Base-by-base conservation (phyloP, 257 asterid species). In the Solanum virginianum region DNA sequence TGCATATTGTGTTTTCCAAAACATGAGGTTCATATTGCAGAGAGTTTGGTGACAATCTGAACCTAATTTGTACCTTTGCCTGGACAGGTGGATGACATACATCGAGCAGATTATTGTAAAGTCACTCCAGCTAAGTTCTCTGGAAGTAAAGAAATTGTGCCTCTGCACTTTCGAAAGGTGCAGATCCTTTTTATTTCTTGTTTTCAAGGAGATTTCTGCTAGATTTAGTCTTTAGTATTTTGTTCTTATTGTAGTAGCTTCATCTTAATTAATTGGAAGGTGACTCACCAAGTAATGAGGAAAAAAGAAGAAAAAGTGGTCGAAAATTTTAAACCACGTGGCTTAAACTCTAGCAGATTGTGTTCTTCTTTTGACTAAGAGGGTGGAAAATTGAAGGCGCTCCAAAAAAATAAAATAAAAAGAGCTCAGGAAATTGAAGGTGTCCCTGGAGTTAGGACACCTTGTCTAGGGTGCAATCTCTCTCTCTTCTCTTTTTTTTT, bases 121-220 rank as follows among this genome's bases (percentile, higher is more conserved):
- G 90, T 96, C 82, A 96, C 96, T 83, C 99, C 99, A 56, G 97
- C 98, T 83, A 96, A 96, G 90, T 96, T 96, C 90, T 95, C 91
- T 84, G 99, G 99, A 47, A 90, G 98, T 39, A 95, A 95, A 91
- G 99, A 96, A 93, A 90, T 95, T 79, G 97, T 93, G 84, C 94
- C 96, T 16, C 98, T 96, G 83, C 93, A 95, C 86, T 87, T 93
- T 88, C 92, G 95, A 85, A 91, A 95, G 98, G 98, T 96, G 85
- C 47, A 84, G 4, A 84, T 74, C 80, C 82, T 85, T 54, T 43
- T 82, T 13, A 83, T 84, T 24, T 80, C 62, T 15, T 77, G 82
- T 51, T 51, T 9, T 26, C 26, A 9, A 20, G 56, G 82, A 26
- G 47, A 53, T 29, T 77, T 53, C 20, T 53, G 11, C 6, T 53